Conservation (phyloP, 179 eudicot genomes). For the Amaranthus tricolor region DNA sequence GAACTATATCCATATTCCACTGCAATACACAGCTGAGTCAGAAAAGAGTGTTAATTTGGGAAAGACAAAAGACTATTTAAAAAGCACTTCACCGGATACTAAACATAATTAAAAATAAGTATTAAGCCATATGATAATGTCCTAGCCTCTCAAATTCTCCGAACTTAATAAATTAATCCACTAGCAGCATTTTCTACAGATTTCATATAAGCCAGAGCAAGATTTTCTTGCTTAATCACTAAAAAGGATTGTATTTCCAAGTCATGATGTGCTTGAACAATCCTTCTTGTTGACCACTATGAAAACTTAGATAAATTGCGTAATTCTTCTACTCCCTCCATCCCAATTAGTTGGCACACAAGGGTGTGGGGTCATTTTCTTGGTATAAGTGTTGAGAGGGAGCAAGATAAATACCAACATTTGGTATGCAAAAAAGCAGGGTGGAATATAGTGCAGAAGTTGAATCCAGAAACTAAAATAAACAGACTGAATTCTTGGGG, state of each 20-base stretch:
- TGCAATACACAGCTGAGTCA: not conserved
- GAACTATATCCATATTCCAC: not conserved
- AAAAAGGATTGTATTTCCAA: not conserved
- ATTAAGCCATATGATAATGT: slow-evolving; percentile 3
- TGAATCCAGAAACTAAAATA: no score
- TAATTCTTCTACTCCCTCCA: not conserved
- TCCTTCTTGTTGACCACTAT: not conserved
- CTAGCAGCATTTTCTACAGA: not conserved
- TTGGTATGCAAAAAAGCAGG: no score
- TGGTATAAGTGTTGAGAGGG: no score
- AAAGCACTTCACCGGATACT: not conserved
- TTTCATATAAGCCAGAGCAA: not conserved
- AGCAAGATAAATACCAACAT: no score
- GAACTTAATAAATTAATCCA: not conserved
- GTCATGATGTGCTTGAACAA: not conserved
- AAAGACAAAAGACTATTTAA: not conserved
- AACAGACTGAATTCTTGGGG: no score
- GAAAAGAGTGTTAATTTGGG: not conserved
- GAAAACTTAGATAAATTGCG: not conserved
- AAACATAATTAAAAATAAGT: not conserved
- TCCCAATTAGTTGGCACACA: no score
- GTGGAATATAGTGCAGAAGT: no score
- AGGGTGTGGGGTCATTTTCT: no score
- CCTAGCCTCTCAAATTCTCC: not conserved
- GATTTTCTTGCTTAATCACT: not conserved